Evolutionary conservation across 2,329 filamentous ascomycete genomes (phyloP), one percentile per base, ranked within the genome.

Genomic region (Septoria linicola): DNA sequence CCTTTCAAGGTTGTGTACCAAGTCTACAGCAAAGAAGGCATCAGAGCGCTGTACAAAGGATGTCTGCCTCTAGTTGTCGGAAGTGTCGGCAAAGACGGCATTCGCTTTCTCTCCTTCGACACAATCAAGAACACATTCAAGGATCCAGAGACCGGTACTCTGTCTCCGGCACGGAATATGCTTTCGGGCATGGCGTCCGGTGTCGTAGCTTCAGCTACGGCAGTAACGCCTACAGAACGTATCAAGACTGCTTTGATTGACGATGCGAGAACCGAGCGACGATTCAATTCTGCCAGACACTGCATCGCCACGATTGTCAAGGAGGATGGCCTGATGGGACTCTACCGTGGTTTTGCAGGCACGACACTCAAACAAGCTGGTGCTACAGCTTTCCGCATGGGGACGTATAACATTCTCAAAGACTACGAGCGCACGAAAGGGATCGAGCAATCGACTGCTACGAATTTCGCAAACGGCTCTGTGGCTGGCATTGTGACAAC

Each of bases 191-290:
- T 86, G 80, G 70, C 74, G 1, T 80, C 81, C 0, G 84, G 84
- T 0, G 75, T 82, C 0, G 75, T 83, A 0, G 82, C 83, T 14
- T 81, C 77, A 48, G 72, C 83, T 0, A 75, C 79, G n/a, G 82
- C 82, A 1, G 83, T 87, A 1, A 87, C 83, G 2, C 84, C 84
- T 0, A 84, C 81, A 0, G 84, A 87, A 61, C 74, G 83, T 13
- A 80, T 87, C 62, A 87, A 87, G 65, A 87, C 84, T 1, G 82
- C 82, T 0, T 64, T 86, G 5, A 84, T 85, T 53, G 81, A 84
- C 63, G 81, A 84, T 60, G 80, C 80, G 6, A 68, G 79, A 36
- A 66, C 61, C 1, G 69, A 75, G 27, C 73, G 70, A 31, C 69
- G 75, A 14, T 84, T 81, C 63, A 70, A 68, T 1, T 74, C 72